Evolutionary conservation across 495 filamentous ascomycete species (phyloP).

Genomic region (Annulohypoxylon bovei): DNA sequence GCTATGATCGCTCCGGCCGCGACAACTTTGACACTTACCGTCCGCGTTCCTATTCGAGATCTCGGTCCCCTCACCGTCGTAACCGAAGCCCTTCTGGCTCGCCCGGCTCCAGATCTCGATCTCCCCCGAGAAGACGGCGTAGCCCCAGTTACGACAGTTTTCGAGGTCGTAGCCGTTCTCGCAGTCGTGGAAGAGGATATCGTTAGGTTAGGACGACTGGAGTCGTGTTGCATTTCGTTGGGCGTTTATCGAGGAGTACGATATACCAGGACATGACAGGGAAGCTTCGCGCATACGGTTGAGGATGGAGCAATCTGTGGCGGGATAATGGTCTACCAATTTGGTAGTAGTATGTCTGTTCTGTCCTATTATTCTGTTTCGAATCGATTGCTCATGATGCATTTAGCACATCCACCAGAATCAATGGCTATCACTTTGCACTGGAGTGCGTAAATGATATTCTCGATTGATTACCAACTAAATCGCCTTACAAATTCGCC

Average conservation of each 20-base stretch:
- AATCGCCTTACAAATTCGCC: not conserved
- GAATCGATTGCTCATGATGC: conserved; percentile 24
- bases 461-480: not conserved
- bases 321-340: not conserved
- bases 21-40: conserved; percentile 64
- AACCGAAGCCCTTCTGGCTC: conserved; percentile 52
- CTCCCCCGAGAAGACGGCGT: conserved; percentile 54
- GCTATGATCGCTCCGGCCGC: conserved; percentile 52
- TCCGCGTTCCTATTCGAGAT: conserved; percentile 62
- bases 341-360: conserved; percentile 25
- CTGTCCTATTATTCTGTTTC: not conserved
- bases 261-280: not conserved
- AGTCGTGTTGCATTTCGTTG: not conserved
- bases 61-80: conserved; percentile 60
- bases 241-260: conserved; percentile 9
- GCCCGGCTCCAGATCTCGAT: conserved; percentile 48
- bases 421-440: not conserved
- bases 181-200: conserved; percentile 40
- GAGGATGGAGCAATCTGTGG: not conserved
- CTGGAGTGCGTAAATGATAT: conserved; percentile 1
- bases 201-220: conserved; percentile 18
- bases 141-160: conserved; percentile 49
- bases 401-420: conserved; percentile 7
- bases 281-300: not conserved
- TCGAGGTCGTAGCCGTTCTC: conserved; percentile 43